Percentiles rank a stretch among this genome's conserved stretches.
Evolutionary conservation across 2,329 filamentous ascomycete genomes (phyloP).

Genomic region (Arthrobotrys entomopaga): DNA sequence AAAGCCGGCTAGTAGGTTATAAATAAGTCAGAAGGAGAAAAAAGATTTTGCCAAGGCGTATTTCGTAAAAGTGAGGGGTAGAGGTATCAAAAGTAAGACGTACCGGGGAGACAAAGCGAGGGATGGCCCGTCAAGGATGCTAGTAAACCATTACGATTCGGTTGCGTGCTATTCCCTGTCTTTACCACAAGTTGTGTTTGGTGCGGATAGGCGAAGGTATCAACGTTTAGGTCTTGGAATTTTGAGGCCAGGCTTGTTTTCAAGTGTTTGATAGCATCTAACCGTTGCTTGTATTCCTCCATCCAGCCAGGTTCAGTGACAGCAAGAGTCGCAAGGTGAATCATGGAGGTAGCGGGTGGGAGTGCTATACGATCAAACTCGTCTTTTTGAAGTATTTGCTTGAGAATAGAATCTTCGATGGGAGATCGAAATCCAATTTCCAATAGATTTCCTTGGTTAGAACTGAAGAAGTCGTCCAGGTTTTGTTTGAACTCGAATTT

Average conservation of each 20-base stretch:
- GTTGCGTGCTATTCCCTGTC: conserved; percentile 23
- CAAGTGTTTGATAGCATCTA: conserved; percentile 8
- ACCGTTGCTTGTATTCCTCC: conserved; percentile 13
- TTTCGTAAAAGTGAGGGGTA: conserved; percentile 11
- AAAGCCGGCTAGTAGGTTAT: conserved; percentile 12
- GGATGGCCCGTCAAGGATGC: conserved; percentile 27
- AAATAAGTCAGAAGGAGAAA: not conserved
- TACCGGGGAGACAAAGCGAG: conserved; percentile 29
- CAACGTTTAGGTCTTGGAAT: conserved; percentile 19
- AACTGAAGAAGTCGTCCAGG: conserved; percentile 20
- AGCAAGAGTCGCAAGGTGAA: conserved; percentile 12
- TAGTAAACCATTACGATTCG: conserved; percentile 29
- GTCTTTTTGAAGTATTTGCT: conserved; percentile 13
- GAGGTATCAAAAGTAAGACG: conserved; percentile 17
- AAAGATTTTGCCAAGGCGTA: not conserved
- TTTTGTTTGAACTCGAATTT: conserved; percentile 21
- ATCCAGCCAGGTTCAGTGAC: not conserved
- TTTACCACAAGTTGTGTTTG: conserved; percentile 26
- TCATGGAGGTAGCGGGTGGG: conserved; percentile 6
- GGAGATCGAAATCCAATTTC: conserved; percentile 11
- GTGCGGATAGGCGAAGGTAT: conserved; percentile 27
- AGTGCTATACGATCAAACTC: conserved; percentile 13
- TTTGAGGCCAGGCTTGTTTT: conserved; percentile 12
- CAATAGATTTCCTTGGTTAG: conserved; percentile 6
- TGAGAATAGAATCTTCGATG: conserved; percentile 4